These are phyloP conservation scores for Santalum album DNA, from an alignment of 164 flowering plant genomes.

Conservation along the genomic window DNA sequence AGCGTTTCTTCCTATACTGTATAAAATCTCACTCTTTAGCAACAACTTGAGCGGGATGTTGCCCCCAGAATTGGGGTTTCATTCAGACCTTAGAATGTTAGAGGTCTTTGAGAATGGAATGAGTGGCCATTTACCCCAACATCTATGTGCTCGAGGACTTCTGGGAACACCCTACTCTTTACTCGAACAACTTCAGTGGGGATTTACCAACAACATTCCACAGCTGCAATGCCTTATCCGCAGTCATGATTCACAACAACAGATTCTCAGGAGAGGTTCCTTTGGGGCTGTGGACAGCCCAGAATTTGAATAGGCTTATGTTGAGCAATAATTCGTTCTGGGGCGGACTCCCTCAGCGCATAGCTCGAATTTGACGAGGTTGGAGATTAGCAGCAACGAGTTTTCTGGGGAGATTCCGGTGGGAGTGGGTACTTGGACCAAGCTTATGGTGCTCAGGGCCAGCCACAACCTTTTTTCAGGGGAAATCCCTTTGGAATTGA, in stretches of 20 bases:
- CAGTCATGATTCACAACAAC: conserved; percentile 32
- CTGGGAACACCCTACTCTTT: too few relatives aligned
- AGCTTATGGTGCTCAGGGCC: conserved; percentile 29
- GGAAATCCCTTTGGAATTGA: conserved; percentile 36
- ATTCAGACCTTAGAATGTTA: conserved; percentile 23
- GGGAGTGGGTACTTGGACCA: conserved; percentile 15
- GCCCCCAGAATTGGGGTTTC: conserved; percentile 38
- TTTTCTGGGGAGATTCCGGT: conserved; percentile 43
- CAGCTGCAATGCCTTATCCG: conserved; percentile 32
- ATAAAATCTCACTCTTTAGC: conserved; percentile 22
- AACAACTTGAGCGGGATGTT: conserved; percentile 37
- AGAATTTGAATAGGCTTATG: too few relatives aligned
- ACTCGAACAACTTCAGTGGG: conserved; percentile 46
- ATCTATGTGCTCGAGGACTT: conserved; percentile 29
- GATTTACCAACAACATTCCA: conserved; percentile 48
- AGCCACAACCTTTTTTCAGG: conserved; percentile 46
- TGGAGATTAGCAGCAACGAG: conserved; percentile 40
- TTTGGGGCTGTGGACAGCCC: conserved; percentile 31
- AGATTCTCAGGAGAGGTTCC: conserved; percentile 37
- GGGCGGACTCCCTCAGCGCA: conserved; percentile 34
- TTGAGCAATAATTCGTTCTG: conserved; percentile 32
- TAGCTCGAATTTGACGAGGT: conserved; percentile 26
- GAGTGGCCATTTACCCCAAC: conserved; percentile 34
- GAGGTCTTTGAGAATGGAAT: conserved; percentile 32
- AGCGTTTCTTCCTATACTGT: conserved; percentile 58